These are phyloP conservation scores for Candida nemodendra DNA, from an alignment of 805 yeast genomes.

Conservation along the genomic window DNA sequence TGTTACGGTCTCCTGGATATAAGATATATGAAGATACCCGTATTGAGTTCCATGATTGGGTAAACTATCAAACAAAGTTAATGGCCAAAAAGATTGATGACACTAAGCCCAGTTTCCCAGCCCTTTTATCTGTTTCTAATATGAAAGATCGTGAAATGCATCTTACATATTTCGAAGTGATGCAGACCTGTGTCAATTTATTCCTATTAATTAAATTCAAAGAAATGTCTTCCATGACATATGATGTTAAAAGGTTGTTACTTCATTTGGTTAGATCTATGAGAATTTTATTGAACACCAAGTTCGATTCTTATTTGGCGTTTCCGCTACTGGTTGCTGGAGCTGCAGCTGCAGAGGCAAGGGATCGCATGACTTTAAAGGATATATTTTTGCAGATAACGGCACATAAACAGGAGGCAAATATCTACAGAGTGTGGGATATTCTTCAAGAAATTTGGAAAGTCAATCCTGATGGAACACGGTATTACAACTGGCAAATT, in stretches of 20 bases:
- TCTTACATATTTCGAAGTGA: constrained; percentile 20
- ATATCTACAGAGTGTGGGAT: constrained; percentile 19
- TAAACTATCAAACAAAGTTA: constrained; percentile 13
- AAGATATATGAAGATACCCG: constrained; percentile 18
- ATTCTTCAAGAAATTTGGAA: constrained; percentile 26
- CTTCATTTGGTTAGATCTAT: constrained; percentile 19
- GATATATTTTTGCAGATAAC: constrained; percentile 15
- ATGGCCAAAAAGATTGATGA: constrained; percentile 13
- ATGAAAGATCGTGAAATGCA: constrained; percentile 12
- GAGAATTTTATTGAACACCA: constrained; percentile 12
- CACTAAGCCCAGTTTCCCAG: constrained; percentile 15
- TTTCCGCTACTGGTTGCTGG: constrained; percentile 26
- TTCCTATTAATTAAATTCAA: constrained; percentile 21
- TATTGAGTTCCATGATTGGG: constrained; percentile 25
- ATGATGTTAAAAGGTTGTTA: constrained; percentile 22
- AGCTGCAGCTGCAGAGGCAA: constrained; percentile 25
- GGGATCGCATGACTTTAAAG: constrained; percentile 24
- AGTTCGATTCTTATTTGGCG: constrained; percentile 15
- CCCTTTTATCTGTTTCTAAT: constrained; percentile 2
- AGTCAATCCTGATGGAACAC: constrained; percentile 22
- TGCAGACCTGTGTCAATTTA: constrained; percentile 19
- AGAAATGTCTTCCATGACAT: constrained; percentile 21
- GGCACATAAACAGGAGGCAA: constrained; percentile 12
- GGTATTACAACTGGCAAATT: constrained; percentile 24
- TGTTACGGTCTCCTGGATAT: constrained; percentile 14